Base-by-base conservation (phyloP, 2,329 filamentous ascomycete genomes). In the Aspergillus persii region DNA sequence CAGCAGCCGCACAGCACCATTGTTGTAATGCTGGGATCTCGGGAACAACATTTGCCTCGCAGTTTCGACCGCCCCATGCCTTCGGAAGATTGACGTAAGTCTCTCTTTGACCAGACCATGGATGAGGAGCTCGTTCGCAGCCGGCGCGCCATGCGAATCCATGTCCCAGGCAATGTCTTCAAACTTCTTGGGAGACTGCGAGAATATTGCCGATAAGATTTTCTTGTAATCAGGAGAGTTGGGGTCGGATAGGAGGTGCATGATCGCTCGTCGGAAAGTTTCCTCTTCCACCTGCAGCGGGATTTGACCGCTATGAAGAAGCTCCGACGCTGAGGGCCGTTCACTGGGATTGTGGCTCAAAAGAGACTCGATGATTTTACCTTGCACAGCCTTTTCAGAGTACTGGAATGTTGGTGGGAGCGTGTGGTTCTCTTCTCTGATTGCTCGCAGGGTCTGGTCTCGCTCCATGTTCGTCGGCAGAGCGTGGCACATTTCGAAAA, bases 261-360 rank as follows among this genome's bases (percentile, higher is more conserved):
- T 89, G 52, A 98, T 83, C 3, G 91, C 91, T 63, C 92, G 87
- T 61, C 91, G 86, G 61, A 96, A 92, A 1, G 90, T 92, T 74
- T 97, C 94, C 69, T 94, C 93, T 74, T 97, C 93, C 77, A 96
- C 91, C 70, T 95, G 91, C 7, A 96, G 84, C 0, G 95, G 95
- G 4, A 99, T 83, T 69, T 92, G 92, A 23, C 91, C 91, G 68
- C 90, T 93, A 63, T 91, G 88, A 2, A 98, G 80, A 9, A 99
- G 84, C 61, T 96, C 92, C 1, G 84, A 81, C 60, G 91, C 93
- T 23, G 89, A 91, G 0, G 94, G 95, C 2, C 95, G 86, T 66
- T 93, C 87, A 62, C 87, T 90, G 0, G 93, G 91, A 57, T 88
- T 89, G 68, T 96, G 92, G 51, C 86, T 92, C 46, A 98, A 83